phyloP scores from a whole-genome alignment of 257 asterid species.

The Misopates orontium region DNA sequence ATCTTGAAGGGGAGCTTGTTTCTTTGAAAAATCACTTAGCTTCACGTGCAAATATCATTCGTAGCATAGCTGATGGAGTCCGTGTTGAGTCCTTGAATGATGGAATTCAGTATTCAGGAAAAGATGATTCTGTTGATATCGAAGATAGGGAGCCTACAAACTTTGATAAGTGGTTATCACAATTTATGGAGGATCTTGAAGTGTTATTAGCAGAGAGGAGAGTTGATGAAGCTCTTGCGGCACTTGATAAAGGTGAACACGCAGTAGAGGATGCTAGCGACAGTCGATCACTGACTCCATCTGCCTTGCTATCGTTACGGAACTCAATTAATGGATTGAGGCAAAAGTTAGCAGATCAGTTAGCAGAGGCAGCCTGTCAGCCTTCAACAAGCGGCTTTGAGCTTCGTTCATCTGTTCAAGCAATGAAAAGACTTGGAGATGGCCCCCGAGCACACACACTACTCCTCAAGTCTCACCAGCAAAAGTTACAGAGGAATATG shows the following conservation, averaged over 20 bases:
- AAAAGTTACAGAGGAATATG: conserved; percentile 51
- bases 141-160: conserved; percentile 46
- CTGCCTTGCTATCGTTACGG: conserved; percentile 43
- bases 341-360: conserved; percentile 66
- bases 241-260: conserved; percentile 71
- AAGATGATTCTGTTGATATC: conserved; percentile 37
- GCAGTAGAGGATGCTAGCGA: conserved; percentile 41
- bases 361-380: conserved; percentile 78
- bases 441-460: conserved; percentile 87
- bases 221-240: conserved; percentile 69
- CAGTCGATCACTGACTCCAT: conserved; percentile 35
- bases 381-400: conserved; percentile 64
- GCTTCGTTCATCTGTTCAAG: conserved; percentile 70
- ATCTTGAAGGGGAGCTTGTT: conserved; percentile 92
- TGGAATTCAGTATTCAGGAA: conserved; percentile 35
- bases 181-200: conserved; percentile 64
- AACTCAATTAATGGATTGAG: conserved; percentile 56
- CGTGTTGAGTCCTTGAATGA: conserved; percentile 53
- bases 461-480: conserved; percentile 71
- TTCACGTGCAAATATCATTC: conserved; percentile 68
- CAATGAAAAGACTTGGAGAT: conserved; percentile 75
- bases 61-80: conserved; percentile 69
- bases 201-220: conserved; percentile 78
- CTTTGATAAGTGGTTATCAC: conserved; percentile 62
- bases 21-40: conserved; percentile 72